Base-by-base conservation (phyloP, 2,329 filamentous ascomycete genomes). In the Beauveria rudraprayagi region DNA sequence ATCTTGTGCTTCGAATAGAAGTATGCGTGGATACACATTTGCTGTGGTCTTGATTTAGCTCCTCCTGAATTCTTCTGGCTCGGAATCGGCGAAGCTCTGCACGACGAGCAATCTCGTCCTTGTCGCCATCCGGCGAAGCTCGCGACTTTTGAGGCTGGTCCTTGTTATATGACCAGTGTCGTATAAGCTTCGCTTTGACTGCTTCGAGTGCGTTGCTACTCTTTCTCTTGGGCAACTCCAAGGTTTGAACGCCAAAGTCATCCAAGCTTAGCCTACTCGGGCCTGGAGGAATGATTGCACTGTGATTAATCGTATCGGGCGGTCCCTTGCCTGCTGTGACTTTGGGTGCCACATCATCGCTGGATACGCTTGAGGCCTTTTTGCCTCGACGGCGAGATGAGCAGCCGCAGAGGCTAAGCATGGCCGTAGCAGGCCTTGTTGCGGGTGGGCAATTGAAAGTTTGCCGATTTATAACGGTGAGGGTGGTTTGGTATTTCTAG, bases 31-130 rank as follows among this genome's bases (percentile, higher is more conserved):
- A 61, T 19, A 72, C 70, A 19, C 76, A 73, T 52, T 74, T 72
- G 10, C 70, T 67, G 41, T 75, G 71, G 43, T 83, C 81, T 44
- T 70, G 77, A 51, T 79, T 76, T 3, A 86, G 72, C 65, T 85
- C 83, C 48, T 83, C 78, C 63, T 81, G 80, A n/a, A 85, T 85
- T 63, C 82, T 77, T 65, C 78, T 80, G 54, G 80, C 78, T 69
- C 82, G 79, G 9, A 85, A 71, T 22, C 82, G 76, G 65, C 77
- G 81, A 59, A 86, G 69, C 65, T 85, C 83, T 30, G 81, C 82
- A 65, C 82, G 76, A 30, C 82, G 76, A 56, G 81, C 78, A 48
- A 83, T 67, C 64, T 83, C 80, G 63, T 83, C 81, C 26, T 82
- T 74, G 52, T 77, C 82, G 54, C 74, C 76, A 14, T 78, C 77